Percentiles rank a stretch among this genome's conserved stretches.
Evolutionary conservation across 805 yeast genomes (phyloP).

Genomic region (Metschnikowia matae): DNA sequence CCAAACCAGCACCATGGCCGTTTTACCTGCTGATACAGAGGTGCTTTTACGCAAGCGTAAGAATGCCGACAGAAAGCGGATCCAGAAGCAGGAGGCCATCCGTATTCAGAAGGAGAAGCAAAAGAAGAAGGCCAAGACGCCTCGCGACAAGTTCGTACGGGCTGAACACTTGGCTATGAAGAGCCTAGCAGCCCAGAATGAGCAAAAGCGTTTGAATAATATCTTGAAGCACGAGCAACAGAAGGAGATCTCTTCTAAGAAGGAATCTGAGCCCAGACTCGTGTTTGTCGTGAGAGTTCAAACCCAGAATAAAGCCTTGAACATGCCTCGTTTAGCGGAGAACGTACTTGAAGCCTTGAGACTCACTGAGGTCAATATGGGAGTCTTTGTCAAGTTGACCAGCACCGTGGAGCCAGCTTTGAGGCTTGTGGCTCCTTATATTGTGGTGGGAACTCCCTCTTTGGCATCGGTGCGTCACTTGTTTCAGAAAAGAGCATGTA

Average conservation of each 20-base stretch:
- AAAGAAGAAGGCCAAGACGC: constrained; percentile 35
- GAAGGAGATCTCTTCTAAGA: constrained; percentile 10
- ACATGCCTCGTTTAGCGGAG: constrained; percentile 60
- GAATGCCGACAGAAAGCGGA: constrained; percentile 66
- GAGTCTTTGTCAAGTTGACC: constrained; percentile 67
- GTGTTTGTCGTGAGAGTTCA: constrained; percentile 64
- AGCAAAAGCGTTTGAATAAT: constrained; percentile 62
- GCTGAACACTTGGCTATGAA: constrained; percentile 71
- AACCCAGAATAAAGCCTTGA: constrained; percentile 55
- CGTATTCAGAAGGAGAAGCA: constrained; percentile 42
- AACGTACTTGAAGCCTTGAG: constrained; percentile 60
- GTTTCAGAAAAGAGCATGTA: constrained; percentile 72
- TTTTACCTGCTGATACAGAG: constrained; percentile 69
- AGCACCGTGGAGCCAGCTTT: constrained; percentile 57
- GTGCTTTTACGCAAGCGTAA: constrained; percentile 74
- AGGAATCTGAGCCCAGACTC: constrained; percentile 35
- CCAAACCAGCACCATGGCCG: constrained; percentile 28
- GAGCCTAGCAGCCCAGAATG: constrained; percentile 61
- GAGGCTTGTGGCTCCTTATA: constrained; percentile 66
- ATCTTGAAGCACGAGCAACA: constrained; percentile 49
- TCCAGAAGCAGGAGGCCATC: constrained; percentile 69
- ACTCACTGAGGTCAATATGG: constrained; percentile 56
- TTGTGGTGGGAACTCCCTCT: constrained; percentile 73
- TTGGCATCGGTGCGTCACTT: constrained; percentile 65
- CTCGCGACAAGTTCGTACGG: constrained; percentile 58